phyloP scores from a whole-genome alignment of 768 basidiomycete species.

The Glaciozyma antarctica region DNA sequence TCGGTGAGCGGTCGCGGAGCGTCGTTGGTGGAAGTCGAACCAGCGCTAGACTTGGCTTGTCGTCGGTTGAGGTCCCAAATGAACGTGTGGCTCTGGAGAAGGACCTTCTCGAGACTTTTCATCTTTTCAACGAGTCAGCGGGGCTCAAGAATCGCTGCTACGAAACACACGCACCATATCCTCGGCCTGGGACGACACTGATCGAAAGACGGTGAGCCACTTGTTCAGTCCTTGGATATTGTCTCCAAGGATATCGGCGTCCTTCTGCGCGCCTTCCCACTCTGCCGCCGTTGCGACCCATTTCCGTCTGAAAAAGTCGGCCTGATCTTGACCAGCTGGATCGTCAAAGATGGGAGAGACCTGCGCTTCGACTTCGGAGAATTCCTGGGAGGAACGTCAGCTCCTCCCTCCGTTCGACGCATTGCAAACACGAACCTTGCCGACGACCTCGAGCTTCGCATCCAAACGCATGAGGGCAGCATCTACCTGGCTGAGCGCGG shows the following conservation, averaged over 20 bases:
- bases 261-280: slow-evolving; percentile 52
- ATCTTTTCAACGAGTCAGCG: slow-evolving; percentile 61
- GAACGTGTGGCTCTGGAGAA: slow-evolving; percentile 41
- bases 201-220: slow-evolving; percentile 84
- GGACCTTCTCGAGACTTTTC: slow-evolving; percentile 85
- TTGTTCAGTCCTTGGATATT: slow-evolving; percentile 97
- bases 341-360: slow-evolving; percentile 17
- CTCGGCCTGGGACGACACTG: slow-evolving; percentile 35
- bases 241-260: slow-evolving; percentile 55
- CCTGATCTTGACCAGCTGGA: slow-evolving; percentile 42
- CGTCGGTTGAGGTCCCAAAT: slow-evolving; percentile 50
- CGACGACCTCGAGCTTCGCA: slow-evolving; percentile 29
- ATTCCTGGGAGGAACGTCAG: slow-evolving; percentile 1
- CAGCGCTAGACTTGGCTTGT: not conserved
- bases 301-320: slow-evolving; percentile 56
- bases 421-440: not conserved
- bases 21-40: not conserved
- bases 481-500: slow-evolving; percentile 26
- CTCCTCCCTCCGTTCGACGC: not conserved
- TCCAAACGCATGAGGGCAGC: slow-evolving; percentile 26
- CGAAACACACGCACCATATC: slow-evolving; percentile 17
- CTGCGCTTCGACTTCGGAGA: slow-evolving; percentile 13
- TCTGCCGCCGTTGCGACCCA: slow-evolving; percentile 62
- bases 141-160: not conserved
- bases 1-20: too few relatives aligned